These are phyloP conservation scores for Hondaea fermentalgiana DNA, from an alignment of 108 stramenopile species.

Conservation along the genomic window DNA sequence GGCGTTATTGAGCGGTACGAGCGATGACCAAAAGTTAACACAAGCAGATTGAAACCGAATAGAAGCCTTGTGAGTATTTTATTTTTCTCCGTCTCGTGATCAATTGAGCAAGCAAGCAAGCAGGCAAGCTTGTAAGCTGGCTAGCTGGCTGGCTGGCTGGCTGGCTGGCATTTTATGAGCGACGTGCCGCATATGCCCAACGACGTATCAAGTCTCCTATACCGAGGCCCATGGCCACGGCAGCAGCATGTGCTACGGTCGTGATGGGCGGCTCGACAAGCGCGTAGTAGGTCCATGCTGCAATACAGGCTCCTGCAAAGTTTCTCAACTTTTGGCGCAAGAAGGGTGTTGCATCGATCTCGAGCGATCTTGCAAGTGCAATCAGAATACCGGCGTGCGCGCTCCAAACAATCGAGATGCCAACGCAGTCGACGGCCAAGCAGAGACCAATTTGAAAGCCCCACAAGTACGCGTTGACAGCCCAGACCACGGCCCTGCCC, in stretches of 20 bases:
- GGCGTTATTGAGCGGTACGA: not conserved
- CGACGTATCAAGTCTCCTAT: not conserved
- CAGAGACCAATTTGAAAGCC: not conserved
- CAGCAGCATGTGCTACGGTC: not conserved
- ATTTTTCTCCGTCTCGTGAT: too few relatives aligned
- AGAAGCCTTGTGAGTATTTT: too few relatives aligned
- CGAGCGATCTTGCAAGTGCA: not conserved
- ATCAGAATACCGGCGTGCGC: not conserved
- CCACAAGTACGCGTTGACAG: not conserved
- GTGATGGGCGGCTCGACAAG: not conserved
- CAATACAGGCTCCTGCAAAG: not conserved
- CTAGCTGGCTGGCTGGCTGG: not conserved
- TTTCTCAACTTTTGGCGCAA: not conserved
- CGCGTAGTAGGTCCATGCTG: not conserved
- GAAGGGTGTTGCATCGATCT: not conserved
- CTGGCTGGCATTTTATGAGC: not conserved
- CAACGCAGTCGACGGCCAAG: not conserved
- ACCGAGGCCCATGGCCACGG: not conserved
- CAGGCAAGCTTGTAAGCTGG: too few relatives aligned
- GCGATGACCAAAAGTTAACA: too few relatives aligned
- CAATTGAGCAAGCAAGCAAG: too few relatives aligned
- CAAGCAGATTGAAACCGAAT: too few relatives aligned
- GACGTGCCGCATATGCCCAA: not conserved
- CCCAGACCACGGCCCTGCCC: not conserved
- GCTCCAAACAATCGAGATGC: constrained; percentile 9